Conservation (phyloP, 495 filamentous ascomycete species). For the Penicillium diatomitis region DNA sequence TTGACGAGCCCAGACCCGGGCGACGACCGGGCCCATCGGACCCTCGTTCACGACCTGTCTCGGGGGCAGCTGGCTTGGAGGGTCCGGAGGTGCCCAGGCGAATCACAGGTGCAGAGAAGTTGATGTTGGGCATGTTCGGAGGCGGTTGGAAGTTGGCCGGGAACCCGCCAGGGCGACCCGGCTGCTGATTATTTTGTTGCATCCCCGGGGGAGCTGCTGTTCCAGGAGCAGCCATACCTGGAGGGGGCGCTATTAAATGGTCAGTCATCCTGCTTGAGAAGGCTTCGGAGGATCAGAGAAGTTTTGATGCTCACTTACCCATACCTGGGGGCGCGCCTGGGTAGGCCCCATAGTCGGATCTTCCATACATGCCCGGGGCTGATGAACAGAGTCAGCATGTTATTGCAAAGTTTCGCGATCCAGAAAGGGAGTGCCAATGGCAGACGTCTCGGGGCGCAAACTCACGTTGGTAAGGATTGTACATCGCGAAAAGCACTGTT, state of each 20-base stretch:
- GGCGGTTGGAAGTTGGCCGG: slow-evolving; percentile 83
- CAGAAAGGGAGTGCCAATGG: background rate
- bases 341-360: slow-evolving; percentile 61
- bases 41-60: slow-evolving; percentile 39
- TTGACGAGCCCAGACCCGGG: slow-evolving; percentile 57
- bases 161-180: slow-evolving; percentile 67
- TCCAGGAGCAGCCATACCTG: slow-evolving; percentile 56
- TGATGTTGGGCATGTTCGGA: slow-evolving; percentile 91
- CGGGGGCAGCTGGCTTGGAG: slow-evolving; percentile 51
- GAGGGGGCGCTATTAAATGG: slow-evolving; percentile 24
- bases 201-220: slow-evolving; percentile 71
- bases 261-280: slow-evolving; percentile 7
- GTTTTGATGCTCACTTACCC: slow-evolving; percentile 45
- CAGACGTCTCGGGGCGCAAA: slow-evolving; percentile 3
- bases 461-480: slow-evolving; percentile 73
- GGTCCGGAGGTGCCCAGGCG: slow-evolving; percentile 69
- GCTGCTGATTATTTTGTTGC: slow-evolving; percentile 57
- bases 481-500: slow-evolving; percentile 41
- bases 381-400: slow-evolving; percentile 7
- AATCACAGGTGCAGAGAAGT: slow-evolving; percentile 96
- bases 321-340: slow-evolving; percentile 78
- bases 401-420: background rate
- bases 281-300: background rate
- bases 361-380: slow-evolving; percentile 54
- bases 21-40: slow-evolving; percentile 46